Evolutionary conservation across 2,329 filamentous ascomycete genomes (phyloP).

Genomic region (Tolypocladium album): DNA sequence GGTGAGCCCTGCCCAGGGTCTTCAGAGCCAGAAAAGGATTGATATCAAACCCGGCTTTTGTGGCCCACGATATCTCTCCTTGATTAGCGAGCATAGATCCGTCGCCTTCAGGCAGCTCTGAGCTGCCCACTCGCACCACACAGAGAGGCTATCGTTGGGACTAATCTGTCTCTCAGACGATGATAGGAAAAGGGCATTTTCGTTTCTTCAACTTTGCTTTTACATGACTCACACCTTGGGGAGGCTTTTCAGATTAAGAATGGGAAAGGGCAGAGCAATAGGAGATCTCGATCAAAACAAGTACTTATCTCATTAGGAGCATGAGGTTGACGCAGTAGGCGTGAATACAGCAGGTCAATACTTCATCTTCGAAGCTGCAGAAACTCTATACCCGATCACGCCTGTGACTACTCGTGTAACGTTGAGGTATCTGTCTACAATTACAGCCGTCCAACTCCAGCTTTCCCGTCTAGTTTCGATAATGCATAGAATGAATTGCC

Average conservation of each 20-base stretch:
- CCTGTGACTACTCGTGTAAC: not conserved
- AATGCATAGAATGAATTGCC: not conserved
- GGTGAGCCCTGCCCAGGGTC: too few species aligned
- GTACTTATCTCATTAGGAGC: not conserved
- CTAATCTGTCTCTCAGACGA: not conserved
- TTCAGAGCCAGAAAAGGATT: not conserved
- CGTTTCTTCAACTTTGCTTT: not conserved
- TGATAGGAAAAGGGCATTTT: not conserved
- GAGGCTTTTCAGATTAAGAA: not conserved
- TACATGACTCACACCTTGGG: not conserved
- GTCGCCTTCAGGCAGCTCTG: not conserved
- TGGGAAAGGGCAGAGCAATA: not conserved
- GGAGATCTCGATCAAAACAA: not conserved
- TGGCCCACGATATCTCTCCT: not conserved
- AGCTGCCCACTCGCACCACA: not conserved
- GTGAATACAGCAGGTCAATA: not conserved
- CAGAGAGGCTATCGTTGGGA: not conserved
- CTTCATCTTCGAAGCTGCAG: not conserved
- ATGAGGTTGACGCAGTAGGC: too few species aligned
- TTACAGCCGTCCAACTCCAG: not conserved
- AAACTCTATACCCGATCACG: not conserved
- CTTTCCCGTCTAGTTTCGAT: not conserved
- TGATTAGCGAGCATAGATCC: not conserved
- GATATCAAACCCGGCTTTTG: not conserved
- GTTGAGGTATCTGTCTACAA: not conserved